phyloP scores from a whole-genome alignment of 225 moss, liverwort and hornwort genomes.

The Sphagnum tenellum region DNA sequence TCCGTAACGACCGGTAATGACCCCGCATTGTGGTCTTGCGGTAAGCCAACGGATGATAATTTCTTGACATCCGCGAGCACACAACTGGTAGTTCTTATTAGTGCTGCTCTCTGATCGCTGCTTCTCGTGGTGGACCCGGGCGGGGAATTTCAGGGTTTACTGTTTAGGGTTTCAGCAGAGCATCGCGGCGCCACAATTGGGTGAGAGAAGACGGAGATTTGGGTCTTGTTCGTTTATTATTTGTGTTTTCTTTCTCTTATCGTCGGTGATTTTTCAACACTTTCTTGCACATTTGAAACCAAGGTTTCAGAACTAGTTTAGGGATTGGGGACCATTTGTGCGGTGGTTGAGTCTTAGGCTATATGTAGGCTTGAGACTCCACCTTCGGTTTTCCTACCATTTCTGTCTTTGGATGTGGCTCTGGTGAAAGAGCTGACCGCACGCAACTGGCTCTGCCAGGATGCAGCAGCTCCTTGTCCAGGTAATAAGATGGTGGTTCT shows the following conservation, averaged over 20 bases:
- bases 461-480: conserved; percentile 84
- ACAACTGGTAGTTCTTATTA: no score
- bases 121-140: no score
- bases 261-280: conserved; percentile 1
- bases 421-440: conserved; percentile 61
- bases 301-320: no score
- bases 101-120: no score
- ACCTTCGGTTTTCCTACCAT: conserved; percentile 44
- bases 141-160: no score
- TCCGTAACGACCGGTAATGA: no score
- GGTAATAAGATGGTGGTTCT: conserved; percentile 15
- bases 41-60: no score
- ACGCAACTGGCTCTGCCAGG: conserved; percentile 62
- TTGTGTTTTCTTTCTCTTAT: not conserved
- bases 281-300: not conserved
- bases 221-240: not conserved
- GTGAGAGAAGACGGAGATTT: not conserved
- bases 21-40: no score
- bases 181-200: not conserved
- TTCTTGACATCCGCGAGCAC: no score
- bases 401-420: conserved; percentile 64
- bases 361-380: conserved; percentile 24
- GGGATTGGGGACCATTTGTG: no score
- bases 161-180: no score
- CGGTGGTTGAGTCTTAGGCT: conserved; percentile 14